phyloP scores from a whole-genome alignment of 2,329 filamentous ascomycete genomes.

The Penicillium expansum region DNA sequence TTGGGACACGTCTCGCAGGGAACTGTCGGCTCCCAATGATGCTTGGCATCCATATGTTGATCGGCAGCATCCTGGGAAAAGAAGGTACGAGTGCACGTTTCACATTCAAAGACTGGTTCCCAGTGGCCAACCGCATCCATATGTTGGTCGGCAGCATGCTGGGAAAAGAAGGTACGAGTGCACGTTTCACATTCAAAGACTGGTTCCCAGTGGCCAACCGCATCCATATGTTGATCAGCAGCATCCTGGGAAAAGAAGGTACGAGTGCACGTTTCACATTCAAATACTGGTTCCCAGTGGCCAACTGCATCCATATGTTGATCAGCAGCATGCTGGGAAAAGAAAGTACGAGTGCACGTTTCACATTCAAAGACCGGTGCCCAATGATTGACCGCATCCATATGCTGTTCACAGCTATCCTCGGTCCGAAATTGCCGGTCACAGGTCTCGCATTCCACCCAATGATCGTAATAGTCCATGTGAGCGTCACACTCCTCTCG shows the following conservation, averaged over 20 bases:
- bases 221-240: slow-evolving; percentile 3
- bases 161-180: background rate
- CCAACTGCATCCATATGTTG: background rate
- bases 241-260: slow-evolving; percentile 13
- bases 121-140: background rate
- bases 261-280: slow-evolving; percentile 24
- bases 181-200: slow-evolving; percentile 23
- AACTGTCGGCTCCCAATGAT: background rate
- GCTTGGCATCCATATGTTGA: slow-evolving; percentile 24
- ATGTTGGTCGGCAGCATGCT: background rate
- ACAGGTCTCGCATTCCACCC: background rate
- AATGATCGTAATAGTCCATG: background rate
- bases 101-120: slow-evolving; percentile 13
- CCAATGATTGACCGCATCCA: background rate
- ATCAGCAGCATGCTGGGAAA: background rate
- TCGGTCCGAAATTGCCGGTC: background rate
- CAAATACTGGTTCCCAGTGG: background rate
- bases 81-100: slow-evolving; percentile 22
- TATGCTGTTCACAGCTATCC: background rate
- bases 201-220: background rate
- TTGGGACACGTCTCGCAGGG: background rate
- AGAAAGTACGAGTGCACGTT: slow-evolving; percentile 10
- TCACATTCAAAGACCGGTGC: slow-evolving; percentile 16
- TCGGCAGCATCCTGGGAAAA: slow-evolving; percentile 7
- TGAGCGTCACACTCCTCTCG: background rate